Conservation (phyloP, 345 rosid genomes). For the Erucastrum elatum region DNA sequence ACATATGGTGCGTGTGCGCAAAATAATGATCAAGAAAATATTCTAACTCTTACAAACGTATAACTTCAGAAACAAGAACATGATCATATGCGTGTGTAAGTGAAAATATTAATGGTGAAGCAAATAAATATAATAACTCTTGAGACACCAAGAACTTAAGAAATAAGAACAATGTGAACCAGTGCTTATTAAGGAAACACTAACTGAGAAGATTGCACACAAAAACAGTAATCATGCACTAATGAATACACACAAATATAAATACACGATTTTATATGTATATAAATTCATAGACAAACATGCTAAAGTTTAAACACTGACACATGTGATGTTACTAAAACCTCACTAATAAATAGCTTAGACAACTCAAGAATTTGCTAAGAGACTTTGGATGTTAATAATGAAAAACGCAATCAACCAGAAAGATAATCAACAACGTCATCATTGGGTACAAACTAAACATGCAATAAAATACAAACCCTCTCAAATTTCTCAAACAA, state of each 20-base stretch:
- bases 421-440: slow-evolving; percentile 16
- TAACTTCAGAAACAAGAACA: neutral
- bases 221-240: neutral
- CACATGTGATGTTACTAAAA: slow-evolving; percentile 23
- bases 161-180: neutral
- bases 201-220: neutral
- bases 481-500: too few relatives aligned
- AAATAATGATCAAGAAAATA: neutral
- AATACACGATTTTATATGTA: slow-evolving; percentile 18
- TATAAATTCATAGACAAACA: slow-evolving; percentile 11
- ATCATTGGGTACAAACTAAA: slow-evolving; percentile 29
- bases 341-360: neutral
- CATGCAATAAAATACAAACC: neutral
- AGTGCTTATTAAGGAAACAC: neutral
- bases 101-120: neutral
- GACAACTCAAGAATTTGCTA: neutral
- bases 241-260: neutral
- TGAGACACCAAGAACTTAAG: neutral
- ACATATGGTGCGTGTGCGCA: neutral
- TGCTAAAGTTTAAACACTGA: slow-evolving; percentile 3
- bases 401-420: slow-evolving; percentile 14
- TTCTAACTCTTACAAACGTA: neutral
- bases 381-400: neutral
- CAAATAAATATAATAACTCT: neutral
- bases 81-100: neutral